These are phyloP conservation scores for Cryptosporidium baileyi DNA, from an alignment of 169 alveolate genomes.

Conservation along the genomic window DNA sequence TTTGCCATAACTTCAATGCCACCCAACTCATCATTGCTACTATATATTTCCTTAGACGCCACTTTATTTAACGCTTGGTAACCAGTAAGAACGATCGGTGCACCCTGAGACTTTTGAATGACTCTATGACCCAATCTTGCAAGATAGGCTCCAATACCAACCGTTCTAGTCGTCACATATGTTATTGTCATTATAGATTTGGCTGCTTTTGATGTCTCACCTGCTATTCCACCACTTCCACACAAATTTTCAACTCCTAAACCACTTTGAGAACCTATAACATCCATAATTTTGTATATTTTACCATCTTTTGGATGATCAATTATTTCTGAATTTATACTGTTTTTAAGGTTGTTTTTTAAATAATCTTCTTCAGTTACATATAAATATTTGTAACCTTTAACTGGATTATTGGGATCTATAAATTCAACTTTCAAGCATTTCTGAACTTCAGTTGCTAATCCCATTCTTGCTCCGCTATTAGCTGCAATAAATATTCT, in stretches of 20 bases:
- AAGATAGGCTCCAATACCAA: slow-evolving; percentile 88
- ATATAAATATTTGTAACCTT: slow-evolving; percentile 80
- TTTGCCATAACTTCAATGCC: slow-evolving; percentile 87
- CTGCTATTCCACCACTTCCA: slow-evolving; percentile 87
- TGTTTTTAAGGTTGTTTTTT: slow-evolving; percentile 72
- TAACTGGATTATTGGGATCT: slow-evolving; percentile 77
- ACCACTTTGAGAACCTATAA: slow-evolving; percentile 72
- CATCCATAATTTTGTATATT: slow-evolving; percentile 73
- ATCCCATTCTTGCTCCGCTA: slow-evolving; percentile 85
- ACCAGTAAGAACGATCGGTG: slow-evolving; percentile 87
- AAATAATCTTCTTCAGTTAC: slow-evolving; percentile 76
- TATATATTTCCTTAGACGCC: slow-evolving; percentile 84
- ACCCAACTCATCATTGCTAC: slow-evolving; percentile 87
- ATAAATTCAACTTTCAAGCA: slow-evolving; percentile 77
- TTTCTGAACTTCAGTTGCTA: slow-evolving; percentile 78
- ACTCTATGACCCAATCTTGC: slow-evolving; percentile 85
- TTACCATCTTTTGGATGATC: slow-evolving; percentile 75
- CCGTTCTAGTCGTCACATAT: slow-evolving; percentile 86
- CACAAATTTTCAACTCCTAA: slow-evolving; percentile 85
- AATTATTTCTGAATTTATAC: slow-evolving; percentile 74
- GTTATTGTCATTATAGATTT: slow-evolving; percentile 84
- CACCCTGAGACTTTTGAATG: slow-evolving; percentile 81
- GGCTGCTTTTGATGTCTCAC: slow-evolving; percentile 87
- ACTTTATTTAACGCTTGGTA: slow-evolving; percentile 85
- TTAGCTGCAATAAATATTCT: slow-evolving; percentile 82